These are phyloP conservation scores for Termitomyces sp. DNA, from an alignment of 768 basidiomycete species.

Conservation along the genomic window DNA sequence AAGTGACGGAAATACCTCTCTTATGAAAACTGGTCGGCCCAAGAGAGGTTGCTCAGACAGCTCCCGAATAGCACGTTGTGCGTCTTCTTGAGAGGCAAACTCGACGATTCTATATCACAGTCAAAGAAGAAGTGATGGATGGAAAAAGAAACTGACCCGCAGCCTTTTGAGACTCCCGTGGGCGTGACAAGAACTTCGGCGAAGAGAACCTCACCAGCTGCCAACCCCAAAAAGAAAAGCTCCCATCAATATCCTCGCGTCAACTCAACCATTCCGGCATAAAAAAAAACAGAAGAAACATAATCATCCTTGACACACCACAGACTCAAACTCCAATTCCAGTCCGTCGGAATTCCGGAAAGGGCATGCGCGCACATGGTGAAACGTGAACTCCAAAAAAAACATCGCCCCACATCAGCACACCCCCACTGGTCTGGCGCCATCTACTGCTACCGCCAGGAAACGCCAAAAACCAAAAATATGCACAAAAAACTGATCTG, in stretches of 20 bases:
- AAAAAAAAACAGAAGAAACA: conserved; percentile 33
- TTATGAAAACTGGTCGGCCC: conserved; percentile 92
- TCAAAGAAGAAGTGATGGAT: conserved; percentile 12
- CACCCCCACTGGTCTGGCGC: conserved; percentile 18
- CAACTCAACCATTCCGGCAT: conserved; percentile 56
- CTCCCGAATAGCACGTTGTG: conserved; percentile 85
- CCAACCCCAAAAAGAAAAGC: conserved; percentile 84
- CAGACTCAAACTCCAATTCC: conserved; percentile 31
- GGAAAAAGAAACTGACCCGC: conserved; percentile 69
- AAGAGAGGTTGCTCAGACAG: conserved; percentile 87
- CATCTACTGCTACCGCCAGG: conserved; percentile 26
- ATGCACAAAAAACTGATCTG: conserved; percentile 50
- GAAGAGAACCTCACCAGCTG: conserved; percentile 99
- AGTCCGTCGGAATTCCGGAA: conserved; percentile 26
- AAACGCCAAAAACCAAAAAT: conserved; percentile 24
- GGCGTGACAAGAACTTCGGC: conserved; percentile 98
- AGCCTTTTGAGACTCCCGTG: conserved; percentile 95
- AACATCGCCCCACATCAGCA: conserved; percentile 14
- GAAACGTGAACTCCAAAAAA: conserved; percentile 19
- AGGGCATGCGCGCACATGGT: conserved; percentile 12
- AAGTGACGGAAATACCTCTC: conserved; percentile 59
- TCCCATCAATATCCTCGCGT: conserved; percentile 90
- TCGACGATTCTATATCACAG: conserved; percentile 77
- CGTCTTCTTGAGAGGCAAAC: conserved; percentile 84
- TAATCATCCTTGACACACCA: conserved; percentile 27